phyloP scores from a whole-genome alignment of 441 rosid genomes.

The Macaranga tanarius region DNA sequence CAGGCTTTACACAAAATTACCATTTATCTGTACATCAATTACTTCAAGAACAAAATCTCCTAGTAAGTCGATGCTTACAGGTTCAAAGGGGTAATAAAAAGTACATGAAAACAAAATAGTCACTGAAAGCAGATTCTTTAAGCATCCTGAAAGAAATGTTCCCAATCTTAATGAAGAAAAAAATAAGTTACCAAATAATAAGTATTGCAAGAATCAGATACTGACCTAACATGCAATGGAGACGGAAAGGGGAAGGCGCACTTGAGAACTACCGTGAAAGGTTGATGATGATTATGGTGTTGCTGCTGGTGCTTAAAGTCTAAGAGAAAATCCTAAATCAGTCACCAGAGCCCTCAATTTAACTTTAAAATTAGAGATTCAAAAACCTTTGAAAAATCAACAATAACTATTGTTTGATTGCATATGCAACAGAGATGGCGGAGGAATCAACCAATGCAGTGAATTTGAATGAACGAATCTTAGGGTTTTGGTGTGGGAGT shows the following conservation, averaged over 20 bases:
- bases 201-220: neutral
- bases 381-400: no score
- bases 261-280: no score
- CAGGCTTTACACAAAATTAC: neutral
- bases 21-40: neutral
- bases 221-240: conserved; percentile 6
- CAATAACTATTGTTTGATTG: no score
- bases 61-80: neutral
- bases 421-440: no score
- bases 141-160: neutral
- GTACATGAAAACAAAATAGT: neutral
- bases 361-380: no score
- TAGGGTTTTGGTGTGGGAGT: conserved; percentile 16
- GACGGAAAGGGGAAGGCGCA: no score
- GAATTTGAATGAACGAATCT: neutral
- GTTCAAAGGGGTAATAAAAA: neutral
- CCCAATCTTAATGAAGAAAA: no score
- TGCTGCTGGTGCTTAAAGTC: no score
- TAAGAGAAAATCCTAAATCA: no score
- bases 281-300: no score
- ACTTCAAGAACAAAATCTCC: neutral
- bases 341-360: no score
- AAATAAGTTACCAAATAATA: neutral
- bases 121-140: neutral
- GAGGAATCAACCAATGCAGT: conserved; percentile 15